Evolutionary conservation across 2,329 filamentous ascomycete genomes (phyloP), one percentile per base, ranked within the genome.

Genomic region (Cadophora sp.): DNA sequence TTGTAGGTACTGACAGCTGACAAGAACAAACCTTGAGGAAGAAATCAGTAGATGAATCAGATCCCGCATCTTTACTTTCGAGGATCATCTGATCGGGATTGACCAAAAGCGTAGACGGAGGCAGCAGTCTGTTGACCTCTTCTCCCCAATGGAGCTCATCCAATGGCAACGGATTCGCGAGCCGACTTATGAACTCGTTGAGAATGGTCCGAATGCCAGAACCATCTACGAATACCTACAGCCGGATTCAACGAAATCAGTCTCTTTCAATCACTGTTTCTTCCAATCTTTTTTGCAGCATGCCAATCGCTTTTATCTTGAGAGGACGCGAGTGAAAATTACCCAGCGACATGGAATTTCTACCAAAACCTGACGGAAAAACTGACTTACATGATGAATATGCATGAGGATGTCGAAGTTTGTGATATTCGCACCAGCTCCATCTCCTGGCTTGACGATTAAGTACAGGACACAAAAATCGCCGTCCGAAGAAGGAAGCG

Each of bases 211-310:
- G 58, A 11, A 65, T 65, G 27, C 66, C 66, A 16, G 66, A 40
- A 3, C 66, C 66, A 27, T 68, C 66, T n/a, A 48, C 55, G 22
- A 68, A 68, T 8, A 59, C 56, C 48, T 68, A 58, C 19, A 19
- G 2, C 19, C 40, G 2, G 40, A 16, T 11, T n/a, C 16, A 4
- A 16, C 16, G 1, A 3, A 43, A 4, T 43, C 40, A 43, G 40
- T 43, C 1, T 16, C 6, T 16, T 12, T 43, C n/a, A n/a, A n/a
- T n/a, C n/a, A n/a, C n/a, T n/a, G n/a, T n/a, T n/a, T n/a, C n/a
- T n/a, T n/a, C n/a, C n/a, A 4, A 37, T 37, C 34, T 9, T 5
- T 34, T 4, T 9, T 34, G 31, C 9, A 9, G 34, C 14, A 37
- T 37, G 14, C 31, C 4, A 9, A 34, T 37, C 34, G 34, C 34